Conservation (phyloP, 176 grass and related monocot genomes). For the Themeda triandra region DNA sequence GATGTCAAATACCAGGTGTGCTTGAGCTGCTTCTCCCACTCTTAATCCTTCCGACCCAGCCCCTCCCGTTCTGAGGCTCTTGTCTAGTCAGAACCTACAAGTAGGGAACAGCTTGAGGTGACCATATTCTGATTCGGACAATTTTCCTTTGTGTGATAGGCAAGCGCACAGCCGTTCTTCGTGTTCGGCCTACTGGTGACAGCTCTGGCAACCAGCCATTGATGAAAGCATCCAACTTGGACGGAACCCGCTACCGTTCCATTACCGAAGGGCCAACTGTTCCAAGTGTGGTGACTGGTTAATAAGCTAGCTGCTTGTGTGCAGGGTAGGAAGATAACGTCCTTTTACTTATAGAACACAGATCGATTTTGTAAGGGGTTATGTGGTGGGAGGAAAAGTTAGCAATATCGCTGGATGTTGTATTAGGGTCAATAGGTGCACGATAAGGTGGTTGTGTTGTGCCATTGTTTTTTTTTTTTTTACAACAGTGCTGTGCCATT, state of each 20-base stretch:
- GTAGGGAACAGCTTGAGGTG: neutral
- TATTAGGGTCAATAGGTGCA: neutral
- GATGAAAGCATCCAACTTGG: neutral
- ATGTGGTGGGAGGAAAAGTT: neutral
- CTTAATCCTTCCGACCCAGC: neutral
- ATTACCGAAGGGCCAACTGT: neutral
- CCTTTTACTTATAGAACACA: neutral
- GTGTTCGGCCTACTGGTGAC: conserved; percentile 70
- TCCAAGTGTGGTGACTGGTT: neutral
- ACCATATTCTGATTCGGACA: neutral
- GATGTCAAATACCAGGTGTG: conserved; percentile 77
- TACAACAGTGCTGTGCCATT: too few species aligned
- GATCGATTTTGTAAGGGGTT: neutral
- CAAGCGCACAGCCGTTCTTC: conserved; percentile 72
- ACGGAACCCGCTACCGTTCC: neutral
- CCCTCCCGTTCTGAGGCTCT: neutral
- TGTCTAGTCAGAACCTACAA: neutral
- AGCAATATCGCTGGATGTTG: neutral
- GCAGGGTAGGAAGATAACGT: neutral
- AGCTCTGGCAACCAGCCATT: conserved; percentile 53
- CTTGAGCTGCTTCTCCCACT: neutral
- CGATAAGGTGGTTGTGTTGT: neutral
- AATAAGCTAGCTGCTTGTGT: neutral
- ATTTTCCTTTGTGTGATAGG: conserved; percentile 28
- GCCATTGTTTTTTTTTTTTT: too few species aligned